Percentiles rank a stretch among this genome's conserved stretches.
Evolutionary conservation across 2,329 filamentous ascomycete genomes (phyloP).

Genomic region (Uncinocarpus reesii): DNA sequence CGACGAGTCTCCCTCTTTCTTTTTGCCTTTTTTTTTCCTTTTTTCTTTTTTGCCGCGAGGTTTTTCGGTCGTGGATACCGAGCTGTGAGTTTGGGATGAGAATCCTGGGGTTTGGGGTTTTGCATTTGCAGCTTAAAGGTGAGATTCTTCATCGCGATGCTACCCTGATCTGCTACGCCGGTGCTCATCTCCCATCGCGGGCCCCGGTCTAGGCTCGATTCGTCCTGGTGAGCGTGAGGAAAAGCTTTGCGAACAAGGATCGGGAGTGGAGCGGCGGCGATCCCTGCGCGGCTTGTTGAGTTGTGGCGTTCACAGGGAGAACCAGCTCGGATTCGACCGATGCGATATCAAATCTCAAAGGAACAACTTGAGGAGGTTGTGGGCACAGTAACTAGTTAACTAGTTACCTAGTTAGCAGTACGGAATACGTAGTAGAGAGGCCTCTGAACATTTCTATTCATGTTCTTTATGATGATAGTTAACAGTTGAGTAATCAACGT

Average conservation of each 20-base stretch:
- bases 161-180: conserved; percentile 6
- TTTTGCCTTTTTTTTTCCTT: neutral
- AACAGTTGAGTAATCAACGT: too few species aligned
- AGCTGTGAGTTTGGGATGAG: too few species aligned
- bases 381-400: too few species aligned
- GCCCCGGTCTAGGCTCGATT: neutral
- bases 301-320: neutral
- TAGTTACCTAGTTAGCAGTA: too few species aligned
- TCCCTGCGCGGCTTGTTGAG: neutral
- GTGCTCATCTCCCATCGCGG: neutral
- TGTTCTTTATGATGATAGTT: too few species aligned
- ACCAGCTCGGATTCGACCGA: neutral
- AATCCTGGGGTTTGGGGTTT: too few species aligned
- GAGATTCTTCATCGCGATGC: neutral
- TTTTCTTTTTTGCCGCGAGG: neutral
- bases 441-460: too few species aligned
- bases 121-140: neutral
- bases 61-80: too few species aligned
- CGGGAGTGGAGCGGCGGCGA: conserved; percentile 1
- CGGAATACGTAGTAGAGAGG: too few species aligned
- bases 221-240: neutral
- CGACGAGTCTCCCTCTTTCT: neutral
- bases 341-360: too few species aligned
- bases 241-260: neutral
- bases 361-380: too few species aligned